Base-by-base conservation (phyloP, 768 basidiomycete species). In the Boletus sensibilis region DNA sequence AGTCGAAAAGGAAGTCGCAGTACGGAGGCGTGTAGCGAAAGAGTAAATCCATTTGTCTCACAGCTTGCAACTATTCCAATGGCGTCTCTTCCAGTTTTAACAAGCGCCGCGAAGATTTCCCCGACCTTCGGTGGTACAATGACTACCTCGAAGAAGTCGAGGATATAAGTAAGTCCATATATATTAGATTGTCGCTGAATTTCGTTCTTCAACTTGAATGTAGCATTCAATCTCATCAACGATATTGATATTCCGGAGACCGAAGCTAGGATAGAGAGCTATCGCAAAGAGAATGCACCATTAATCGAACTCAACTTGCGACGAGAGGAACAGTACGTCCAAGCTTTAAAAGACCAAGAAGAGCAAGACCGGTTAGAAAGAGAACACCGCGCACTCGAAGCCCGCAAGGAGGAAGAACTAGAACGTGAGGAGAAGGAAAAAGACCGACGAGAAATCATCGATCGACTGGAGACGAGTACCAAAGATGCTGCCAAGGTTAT, bases 61-160 rank as follows among this genome's bases (percentile, higher is more conserved):
- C 33, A 33, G 2, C 23, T 45, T 33, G 38, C 40, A 21, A 14
- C 43, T 20, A 8, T 48, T 10, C 18, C 20, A 29, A 53, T 34
- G 23, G 27, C 50, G 43, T 62, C 55, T 54, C 45, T 39, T 43
- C 38, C 59, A 98, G 95, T 63, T 98, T 98, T 71, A 98, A 98
- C 73, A 98, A 98, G 74, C 82, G 88, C 31, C 76, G 86, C 40
- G 92, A 95, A 52, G 97, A 99, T 72, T 99, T 99, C 68, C 72
- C 74, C 0, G 86, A 88, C 68, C 77, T 92, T 40, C 79, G 82
- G 12, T 79, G 83, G 16, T 98, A 95, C 72, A 97, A 99, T 65
- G 90, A 98, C 68, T 98, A 98, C 68, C 82, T 99, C 12, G 94
- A 99, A 72, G 86, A 92, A 70, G 94, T 95, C 3, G 96, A 99